Percentiles rank a stretch among this genome's conserved stretches.
phyloP scores from a whole-genome alignment of 2,329 filamentous ascomycete species.

The Fusarium ramigenum region DNA sequence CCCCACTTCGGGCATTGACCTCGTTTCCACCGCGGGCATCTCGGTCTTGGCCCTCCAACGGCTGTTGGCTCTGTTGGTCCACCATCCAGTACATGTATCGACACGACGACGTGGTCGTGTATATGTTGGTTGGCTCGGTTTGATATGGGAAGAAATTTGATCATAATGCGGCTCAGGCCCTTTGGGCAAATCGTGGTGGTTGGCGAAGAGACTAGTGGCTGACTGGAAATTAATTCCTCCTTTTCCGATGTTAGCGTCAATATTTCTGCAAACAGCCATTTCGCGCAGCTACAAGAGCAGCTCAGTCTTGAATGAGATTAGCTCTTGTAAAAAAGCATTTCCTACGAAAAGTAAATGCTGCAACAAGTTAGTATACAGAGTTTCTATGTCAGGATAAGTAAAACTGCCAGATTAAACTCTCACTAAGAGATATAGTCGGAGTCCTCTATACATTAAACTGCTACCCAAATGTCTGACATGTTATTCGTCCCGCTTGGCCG shows the following conservation, averaged over 20 bases:
- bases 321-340: background rate
- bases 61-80: background rate
- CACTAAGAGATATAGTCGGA: background rate
- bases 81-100: background rate
- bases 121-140: background rate
- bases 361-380: background rate
- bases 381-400: background rate
- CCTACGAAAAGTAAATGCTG: background rate
- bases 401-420: background rate
- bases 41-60: background rate
- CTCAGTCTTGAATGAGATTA: background rate
- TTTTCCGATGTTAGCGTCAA: background rate
- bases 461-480: background rate
- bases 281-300: background rate
- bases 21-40: background rate
- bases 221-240: slow-evolving; percentile 4
- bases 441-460: background rate
- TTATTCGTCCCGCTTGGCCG: background rate
- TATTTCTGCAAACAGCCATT: background rate
- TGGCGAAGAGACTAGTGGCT: background rate
- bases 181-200: background rate
- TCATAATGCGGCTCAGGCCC: background rate
- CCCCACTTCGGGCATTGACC: background rate
- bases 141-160: background rate
- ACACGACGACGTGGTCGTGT: background rate